phyloP scores from a whole-genome alignment of 1,284 basidiomycete species.

The Serendipita sp. region DNA sequence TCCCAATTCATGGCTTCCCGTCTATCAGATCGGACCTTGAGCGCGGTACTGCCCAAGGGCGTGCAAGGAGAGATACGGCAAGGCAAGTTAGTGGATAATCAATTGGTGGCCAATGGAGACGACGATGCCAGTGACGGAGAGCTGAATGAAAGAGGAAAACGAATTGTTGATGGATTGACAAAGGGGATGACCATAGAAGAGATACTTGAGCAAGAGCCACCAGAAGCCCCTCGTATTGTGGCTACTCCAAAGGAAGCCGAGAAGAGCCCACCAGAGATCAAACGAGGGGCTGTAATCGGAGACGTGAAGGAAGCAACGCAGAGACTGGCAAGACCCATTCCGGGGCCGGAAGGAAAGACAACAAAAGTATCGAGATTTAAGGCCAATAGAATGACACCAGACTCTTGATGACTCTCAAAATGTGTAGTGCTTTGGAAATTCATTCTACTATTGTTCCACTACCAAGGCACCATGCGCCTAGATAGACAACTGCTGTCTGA shows the following conservation, averaged over 20 bases:
- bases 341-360: background rate
- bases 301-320: background rate
- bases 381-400: slow-evolving; percentile 1
- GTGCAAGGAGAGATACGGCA: background rate
- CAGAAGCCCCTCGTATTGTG: background rate
- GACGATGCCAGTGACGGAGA: background rate
- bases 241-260: background rate
- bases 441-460: slow-evolving; percentile 49
- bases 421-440: background rate
- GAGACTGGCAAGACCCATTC: background rate
- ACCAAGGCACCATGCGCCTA: slow-evolving; percentile 65
- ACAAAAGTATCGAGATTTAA: background rate
- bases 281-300: background rate
- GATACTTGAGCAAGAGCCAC: background rate
- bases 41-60: background rate
- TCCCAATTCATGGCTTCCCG: background rate
- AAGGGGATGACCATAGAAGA: background rate
- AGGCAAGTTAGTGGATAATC: background rate
- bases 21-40: background rate
- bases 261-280: background rate
- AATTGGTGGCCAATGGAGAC: background rate
- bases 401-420: background rate
- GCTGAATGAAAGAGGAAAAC: background rate
- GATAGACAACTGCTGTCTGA: slow-evolving; percentile 59
- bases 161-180: background rate